Evolutionary conservation across 2,329 filamentous ascomycete genomes (phyloP), one percentile per base, ranked within the genome.

Genomic region (Pleurostoma richardsiae): DNA sequence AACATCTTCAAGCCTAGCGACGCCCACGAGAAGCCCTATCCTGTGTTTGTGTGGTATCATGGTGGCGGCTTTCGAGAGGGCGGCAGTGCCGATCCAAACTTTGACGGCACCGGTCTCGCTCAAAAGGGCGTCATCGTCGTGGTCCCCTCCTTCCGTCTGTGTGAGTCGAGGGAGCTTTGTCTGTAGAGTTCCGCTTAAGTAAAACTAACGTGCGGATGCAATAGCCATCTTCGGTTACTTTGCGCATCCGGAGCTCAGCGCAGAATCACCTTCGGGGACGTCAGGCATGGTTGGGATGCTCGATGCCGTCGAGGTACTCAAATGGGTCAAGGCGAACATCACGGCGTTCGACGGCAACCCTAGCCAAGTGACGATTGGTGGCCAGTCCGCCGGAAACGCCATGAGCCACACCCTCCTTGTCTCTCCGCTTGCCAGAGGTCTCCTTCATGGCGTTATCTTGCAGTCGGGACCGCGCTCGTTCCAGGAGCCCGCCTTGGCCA

Each of bases 21-120:
- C 26, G 30, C 42, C n/a, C 42, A 43, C 30, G 28, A 36, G 42
- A 43, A 43, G 29, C 28, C 28, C 5, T 43, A 31, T n/a, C 42
- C 42, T 11, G 42, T 43, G 5, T 31, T 43, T 26, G 28, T 43
- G 29, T 43, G 42, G 42, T 43, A 30, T 8, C 30, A 43, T 33
- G 42, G 42, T 33, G 42, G 42, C 19, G 42, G 42, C 29, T 43
- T 43, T n/a, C 40, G 40, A n/a, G 40, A 42, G 40, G 40, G 40
- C 40, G 40, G 40, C 6, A 42, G 40, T n/a, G 40, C 40, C 26
- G 40, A 42, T 28, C 40, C 40, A n/a, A 42, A 42, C 26, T 42
- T 42, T 28, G 40, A 42, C 40, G 40, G 40, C 6, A 42, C 40
- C 29, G 40, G 40, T 7, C 40, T 42, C 29, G 40, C 40, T 6